Evolutionary conservation across 176 grass and related monocot species (phyloP), one percentile per base, ranked within the genome.

Genomic region (Poa annua): DNA sequence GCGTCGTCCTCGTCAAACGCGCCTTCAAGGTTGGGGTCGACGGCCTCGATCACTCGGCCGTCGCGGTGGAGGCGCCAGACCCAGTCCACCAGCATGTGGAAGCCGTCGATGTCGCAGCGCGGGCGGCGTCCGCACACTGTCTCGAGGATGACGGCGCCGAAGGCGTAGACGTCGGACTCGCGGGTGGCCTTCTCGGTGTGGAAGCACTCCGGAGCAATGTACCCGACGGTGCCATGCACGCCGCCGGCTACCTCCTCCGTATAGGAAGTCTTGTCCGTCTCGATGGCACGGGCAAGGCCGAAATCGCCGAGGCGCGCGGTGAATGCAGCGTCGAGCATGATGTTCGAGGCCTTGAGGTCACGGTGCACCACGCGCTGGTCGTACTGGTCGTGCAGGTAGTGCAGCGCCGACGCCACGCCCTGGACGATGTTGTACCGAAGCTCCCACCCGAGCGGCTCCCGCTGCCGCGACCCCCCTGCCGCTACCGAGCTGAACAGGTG

Each of bases 341-440:
- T 52, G 84, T 99, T 99, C 53, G 96, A 99, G 15, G 96, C 93
- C 93, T 99, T 99, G 74, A 99, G 86, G 86, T 99, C 96, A 2
- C 96, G 91, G 76, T 99, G 96, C 69, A 99, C 89, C 65, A 99
- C 96, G 5, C 83, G 80, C 85, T 99, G 87, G 74, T 99, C 96
- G 82, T 96, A 99, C 87, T 96, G 91, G 67, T 93, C 83, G 88
- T 99, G 96, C 12, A 99, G 96, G 85, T 99, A 99, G 72, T 96
- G 89, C 7, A 99, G 87, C 17, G 96, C 93, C 32, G 96, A 90
- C 14, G 96, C 91, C 16, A 96, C 91, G 86, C 87, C 93, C 11
- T 39, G 34, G n/a, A 99, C 20, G 68, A 96, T 88, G 81, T 60
- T 89, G 89, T 99, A 96, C 14, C 96, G 86, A 69, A 90, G 89